phyloP scores from a whole-genome alignment of 345 rosid species.

The Acer saccharum region DNA sequence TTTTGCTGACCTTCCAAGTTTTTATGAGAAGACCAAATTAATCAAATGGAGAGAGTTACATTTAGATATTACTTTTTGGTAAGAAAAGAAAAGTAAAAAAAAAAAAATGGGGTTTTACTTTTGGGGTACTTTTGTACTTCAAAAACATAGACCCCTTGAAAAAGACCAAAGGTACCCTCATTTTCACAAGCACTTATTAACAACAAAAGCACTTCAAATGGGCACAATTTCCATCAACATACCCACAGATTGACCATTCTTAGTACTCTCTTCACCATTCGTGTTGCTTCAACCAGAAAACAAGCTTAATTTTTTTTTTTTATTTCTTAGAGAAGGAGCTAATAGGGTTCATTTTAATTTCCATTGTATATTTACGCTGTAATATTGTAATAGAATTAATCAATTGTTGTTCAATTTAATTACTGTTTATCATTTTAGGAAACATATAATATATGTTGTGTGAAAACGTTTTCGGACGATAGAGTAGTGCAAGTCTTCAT shows the following conservation, averaged over 20 bases:
- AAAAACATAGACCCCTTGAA: conserved; percentile 12
- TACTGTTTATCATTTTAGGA: conserved; percentile 6
- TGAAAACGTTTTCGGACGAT: not conserved
- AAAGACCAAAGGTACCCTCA: conserved; percentile 22
- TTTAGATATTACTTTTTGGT: conserved; percentile 35
- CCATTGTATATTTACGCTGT: conserved; percentile 9
- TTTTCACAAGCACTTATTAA: conserved; percentile 21
- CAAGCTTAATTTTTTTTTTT: not conserved
- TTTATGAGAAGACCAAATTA: conserved; percentile 63
- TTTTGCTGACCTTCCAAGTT: conserved; percentile 64
- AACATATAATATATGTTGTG: not conserved
- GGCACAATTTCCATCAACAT: not conserved
- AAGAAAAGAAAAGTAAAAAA: conserved; percentile 23
- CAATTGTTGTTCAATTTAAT: conserved; percentile 5
- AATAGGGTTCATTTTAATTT: not conserved
- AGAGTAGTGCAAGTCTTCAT: conserved; percentile 4
- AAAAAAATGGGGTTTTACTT: conserved; percentile 10
- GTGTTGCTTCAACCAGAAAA: not conserved
- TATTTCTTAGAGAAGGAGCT: not conserved
- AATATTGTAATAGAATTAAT: conserved; percentile 1
- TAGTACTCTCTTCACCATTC: not conserved
- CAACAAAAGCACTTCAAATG: conserved; percentile 21
- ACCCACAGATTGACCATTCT: not conserved
- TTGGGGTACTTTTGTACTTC: conserved; percentile 2
- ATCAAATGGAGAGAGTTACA: conserved; percentile 32